A percentile compares a stretch with the other conserved stretches of the same genome.
Evolutionary conservation across 2,329 filamentous ascomycete genomes (phyloP).

Genomic region (Cladobotryum mycophilum): DNA sequence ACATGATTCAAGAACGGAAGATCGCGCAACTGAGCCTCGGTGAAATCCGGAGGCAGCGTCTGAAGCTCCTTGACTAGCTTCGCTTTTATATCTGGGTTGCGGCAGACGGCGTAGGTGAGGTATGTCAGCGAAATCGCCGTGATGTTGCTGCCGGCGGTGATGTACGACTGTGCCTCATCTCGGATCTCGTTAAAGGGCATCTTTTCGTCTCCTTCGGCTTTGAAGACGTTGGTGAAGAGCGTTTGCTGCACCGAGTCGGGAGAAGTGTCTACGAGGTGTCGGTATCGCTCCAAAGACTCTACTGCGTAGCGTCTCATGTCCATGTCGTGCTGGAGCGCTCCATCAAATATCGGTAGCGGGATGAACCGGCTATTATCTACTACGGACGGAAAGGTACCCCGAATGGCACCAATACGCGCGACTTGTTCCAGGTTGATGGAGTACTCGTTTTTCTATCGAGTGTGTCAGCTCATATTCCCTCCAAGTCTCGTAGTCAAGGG

Average conservation of each 20-base stretch:
- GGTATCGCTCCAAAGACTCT: slow-evolving; percentile 24
- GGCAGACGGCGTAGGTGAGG: slow-evolving; percentile 34
- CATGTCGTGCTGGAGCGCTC: slow-evolving; percentile 11
- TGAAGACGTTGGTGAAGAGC: slow-evolving; percentile 32
- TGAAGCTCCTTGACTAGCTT: slow-evolving; percentile 30
- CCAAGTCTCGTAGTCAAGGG: slow-evolving; percentile 19
- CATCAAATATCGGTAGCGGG: no score
- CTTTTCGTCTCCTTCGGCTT: slow-evolving; percentile 25
- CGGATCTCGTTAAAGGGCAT: slow-evolving; percentile 27
- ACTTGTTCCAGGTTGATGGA: no score
- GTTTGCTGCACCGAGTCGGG: slow-evolving; percentile 22
- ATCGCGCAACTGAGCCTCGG: neutral
- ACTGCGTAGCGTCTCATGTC: slow-evolving; percentile 20
- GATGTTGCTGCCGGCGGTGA: slow-evolving; percentile 47
- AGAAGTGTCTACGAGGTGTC: slow-evolving; percentile 15
- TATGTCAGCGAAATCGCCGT: slow-evolving; percentile 46
- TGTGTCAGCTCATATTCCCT: no score
- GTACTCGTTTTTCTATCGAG: no score
- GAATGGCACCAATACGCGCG: no score
- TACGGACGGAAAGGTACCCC: no score
- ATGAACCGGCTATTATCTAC: no score
- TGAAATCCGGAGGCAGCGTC: slow-evolving; percentile 20
- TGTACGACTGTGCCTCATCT: slow-evolving; percentile 36
- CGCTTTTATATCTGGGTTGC: slow-evolving; percentile 22
- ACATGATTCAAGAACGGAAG: slow-evolving; percentile 2